These are phyloP conservation scores for Jasminum sambac DNA, from an alignment of 257 asterid species.

Conservation along the genomic window DNA sequence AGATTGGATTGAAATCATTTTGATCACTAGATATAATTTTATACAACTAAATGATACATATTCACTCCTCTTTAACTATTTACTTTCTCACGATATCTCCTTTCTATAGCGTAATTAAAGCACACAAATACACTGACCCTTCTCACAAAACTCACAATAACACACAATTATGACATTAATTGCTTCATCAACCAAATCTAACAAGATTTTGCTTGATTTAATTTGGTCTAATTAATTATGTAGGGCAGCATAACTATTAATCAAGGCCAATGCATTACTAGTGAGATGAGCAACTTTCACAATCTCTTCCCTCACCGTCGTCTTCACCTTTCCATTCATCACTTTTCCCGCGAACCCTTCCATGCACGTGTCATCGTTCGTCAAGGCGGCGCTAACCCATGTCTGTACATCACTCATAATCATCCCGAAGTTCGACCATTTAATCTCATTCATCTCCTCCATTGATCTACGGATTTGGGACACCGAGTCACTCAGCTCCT, in stretches of 20 bases:
- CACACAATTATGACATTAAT: conserved; percentile 38
- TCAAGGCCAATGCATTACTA: conserved; percentile 73
- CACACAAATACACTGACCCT: conserved; percentile 50
- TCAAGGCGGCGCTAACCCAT: conserved; percentile 89
- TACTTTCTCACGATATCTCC: no score
- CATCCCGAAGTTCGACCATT: conserved; percentile 36
- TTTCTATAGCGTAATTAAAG: background rate
- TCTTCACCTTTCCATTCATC: conserved; percentile 39
- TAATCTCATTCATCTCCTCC: conserved; percentile 46
- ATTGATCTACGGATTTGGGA: conserved; percentile 39
- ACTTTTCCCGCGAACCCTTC: conserved; percentile 61
- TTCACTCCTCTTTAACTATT: no score
- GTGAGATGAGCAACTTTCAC: conserved; percentile 59
- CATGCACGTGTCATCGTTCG: conserved; percentile 67
- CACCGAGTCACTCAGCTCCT: conserved; percentile 58
- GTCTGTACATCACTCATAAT: conserved; percentile 56
- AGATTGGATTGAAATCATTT: no score
- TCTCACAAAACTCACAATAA: no score
- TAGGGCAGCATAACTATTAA: conserved; percentile 44
- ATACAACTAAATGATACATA: no score
- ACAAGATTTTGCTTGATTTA: background rate
- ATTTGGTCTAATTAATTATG: conserved; percentile 25
- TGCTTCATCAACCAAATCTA: background rate
- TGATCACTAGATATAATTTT: no score
- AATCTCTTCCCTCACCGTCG: conserved; percentile 39